Base-by-base conservation (phyloP, 2,329 filamentous ascomycete genomes). In the Hymenoscyphus infarciens region DNA sequence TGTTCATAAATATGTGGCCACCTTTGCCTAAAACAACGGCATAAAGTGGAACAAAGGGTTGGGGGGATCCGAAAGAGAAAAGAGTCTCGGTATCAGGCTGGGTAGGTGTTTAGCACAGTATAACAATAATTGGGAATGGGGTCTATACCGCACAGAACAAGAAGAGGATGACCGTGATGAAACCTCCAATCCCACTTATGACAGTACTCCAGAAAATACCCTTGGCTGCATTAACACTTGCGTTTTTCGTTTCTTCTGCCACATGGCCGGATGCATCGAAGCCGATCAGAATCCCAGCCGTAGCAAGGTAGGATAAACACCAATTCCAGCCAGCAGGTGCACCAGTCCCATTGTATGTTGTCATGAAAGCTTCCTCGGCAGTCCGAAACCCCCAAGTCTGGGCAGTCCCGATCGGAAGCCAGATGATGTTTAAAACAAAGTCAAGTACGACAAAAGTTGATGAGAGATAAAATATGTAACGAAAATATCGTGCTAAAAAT, bases 241-340 rank as follows among this genome's bases (percentile, higher is more conserved):
- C 83, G 64, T 86, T 83, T 71, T 84, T 83, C 1, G 84, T 87
- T 70, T 86, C 84, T 66, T 87, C 84, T 0, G 82, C 82, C 31
- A 87, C 82, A 66, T 86, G 83, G 1, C 84, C 84, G 0, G 81
- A 83, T 0, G 84, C 84, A 71, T 87, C 84, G 60, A 85, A 86
- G 1, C 84, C 84, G 59, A 87, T 85, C 61, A 87, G 69, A 49
- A 86, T 81, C 49, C 83, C 84, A 7, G 83, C 83, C 1, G 84
- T 86, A 1, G 83, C 83, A 29, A 84, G 79, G 71, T 83, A 87
- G 3, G 82, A 84, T 3, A 87, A 77, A 73, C 83, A 85, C 84
- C 83, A 86, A 69, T 87, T 86, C 83, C 84, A 86, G 2, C 79
- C 83, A 1, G 79, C 76, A 0, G 83, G 82, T 1, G 81, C 81